phyloP scores from a whole-genome alignment of 768 basidiomycete species.

The Mycena galericulata region DNA sequence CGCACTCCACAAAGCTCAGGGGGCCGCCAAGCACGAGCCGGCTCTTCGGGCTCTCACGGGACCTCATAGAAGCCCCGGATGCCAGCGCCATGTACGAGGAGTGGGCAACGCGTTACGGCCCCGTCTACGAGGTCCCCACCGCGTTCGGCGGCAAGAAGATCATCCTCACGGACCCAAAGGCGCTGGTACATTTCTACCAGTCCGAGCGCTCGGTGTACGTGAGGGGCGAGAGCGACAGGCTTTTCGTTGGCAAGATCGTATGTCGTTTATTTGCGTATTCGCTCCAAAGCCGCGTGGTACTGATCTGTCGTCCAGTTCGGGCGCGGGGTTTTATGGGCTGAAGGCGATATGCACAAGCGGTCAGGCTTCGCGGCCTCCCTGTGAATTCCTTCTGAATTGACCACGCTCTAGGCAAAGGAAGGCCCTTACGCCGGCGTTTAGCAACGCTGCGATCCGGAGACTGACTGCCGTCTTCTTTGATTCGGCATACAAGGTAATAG shows the following conservation, averaged over 20 bases:
- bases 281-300: no score
- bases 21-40: conserved; percentile 29
- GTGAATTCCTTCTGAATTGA: not conserved
- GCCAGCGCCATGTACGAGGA: conserved; percentile 16
- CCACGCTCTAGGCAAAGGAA: conserved; percentile 47
- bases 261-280: not conserved
- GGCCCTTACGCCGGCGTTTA: conserved; percentile 54
- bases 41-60: conserved; percentile 26
- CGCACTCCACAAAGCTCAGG: not conserved
- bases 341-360: conserved; percentile 41
- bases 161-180: conserved; percentile 40
- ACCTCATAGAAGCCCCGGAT: conserved; percentile 16
- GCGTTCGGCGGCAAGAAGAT: conserved; percentile 22
- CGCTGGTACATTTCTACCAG: conserved; percentile 38
- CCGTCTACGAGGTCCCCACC: conserved; percentile 25
- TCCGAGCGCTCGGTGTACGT: conserved; percentile 27
- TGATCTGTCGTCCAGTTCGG: conserved; percentile 19
- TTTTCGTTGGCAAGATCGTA: conserved; percentile 13
- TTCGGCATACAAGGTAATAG: conserved; percentile 59
- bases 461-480: conserved; percentile 54
- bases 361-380: not conserved
- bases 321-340: conserved; percentile 32
- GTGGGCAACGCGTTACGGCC: conserved; percentile 34
- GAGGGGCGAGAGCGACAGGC: conserved; percentile 28
- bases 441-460: conserved; percentile 52